Percentiles rank a stretch among this genome's conserved stretches.
Evolutionary conservation across 352 stramenopile genomes (phyloP).

Genomic region (Elongisporangium prolatum): DNA sequence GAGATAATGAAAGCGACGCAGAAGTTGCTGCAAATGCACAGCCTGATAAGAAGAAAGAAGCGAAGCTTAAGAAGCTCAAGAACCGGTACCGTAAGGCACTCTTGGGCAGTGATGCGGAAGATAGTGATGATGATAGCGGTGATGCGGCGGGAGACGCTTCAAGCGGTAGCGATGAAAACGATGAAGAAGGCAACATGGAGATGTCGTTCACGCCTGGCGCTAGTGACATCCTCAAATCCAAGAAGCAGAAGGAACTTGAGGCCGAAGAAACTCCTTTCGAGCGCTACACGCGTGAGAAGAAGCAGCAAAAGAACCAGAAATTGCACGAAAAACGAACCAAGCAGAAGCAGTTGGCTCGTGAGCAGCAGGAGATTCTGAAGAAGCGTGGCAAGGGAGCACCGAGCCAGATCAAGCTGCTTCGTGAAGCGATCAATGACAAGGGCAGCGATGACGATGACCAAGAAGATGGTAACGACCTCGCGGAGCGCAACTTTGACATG

Average conservation of each 20-base stretch:
- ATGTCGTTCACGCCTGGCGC: constrained; percentile 78
- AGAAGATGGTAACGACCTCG: constrained; percentile 25
- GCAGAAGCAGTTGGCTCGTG: constrained; percentile 57
- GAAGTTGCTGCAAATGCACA: constrained; percentile 15
- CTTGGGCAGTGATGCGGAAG: constrained; percentile 64
- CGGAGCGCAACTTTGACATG: constrained; percentile 84
- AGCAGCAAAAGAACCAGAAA: constrained; percentile 83
- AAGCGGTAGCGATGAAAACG: constrained; percentile 13
- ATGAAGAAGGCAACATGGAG: constrained; percentile 66
- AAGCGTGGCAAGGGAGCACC: constrained; percentile 39
- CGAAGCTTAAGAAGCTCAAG: constrained; percentile 77
- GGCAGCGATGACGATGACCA: constrained; percentile 22
- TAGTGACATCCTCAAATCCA: constrained; percentile 61
- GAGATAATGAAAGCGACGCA: constrained; percentile 35
- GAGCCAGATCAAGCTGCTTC: constrained; percentile 48
- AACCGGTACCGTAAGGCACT: constrained; percentile 78
- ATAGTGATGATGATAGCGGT: constrained; percentile 41
- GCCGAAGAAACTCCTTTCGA: constrained; percentile 83
- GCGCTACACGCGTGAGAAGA: constrained; percentile 81
- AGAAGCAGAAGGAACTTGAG: constrained; percentile 72
- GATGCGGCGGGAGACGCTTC: constrained; percentile 12
- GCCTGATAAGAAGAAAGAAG: constrained; percentile 44
- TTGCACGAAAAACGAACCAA: constrained; percentile 65
- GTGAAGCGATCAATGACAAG: constrained; percentile 47
- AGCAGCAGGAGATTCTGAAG: constrained; percentile 66